A percentile compares a stretch with the other conserved stretches of the same genome.
These are phyloP conservation scores for Mycena olivaceomarginata DNA, from an alignment of 768 basidiomycete genomes.

Conservation along the genomic window DNA sequence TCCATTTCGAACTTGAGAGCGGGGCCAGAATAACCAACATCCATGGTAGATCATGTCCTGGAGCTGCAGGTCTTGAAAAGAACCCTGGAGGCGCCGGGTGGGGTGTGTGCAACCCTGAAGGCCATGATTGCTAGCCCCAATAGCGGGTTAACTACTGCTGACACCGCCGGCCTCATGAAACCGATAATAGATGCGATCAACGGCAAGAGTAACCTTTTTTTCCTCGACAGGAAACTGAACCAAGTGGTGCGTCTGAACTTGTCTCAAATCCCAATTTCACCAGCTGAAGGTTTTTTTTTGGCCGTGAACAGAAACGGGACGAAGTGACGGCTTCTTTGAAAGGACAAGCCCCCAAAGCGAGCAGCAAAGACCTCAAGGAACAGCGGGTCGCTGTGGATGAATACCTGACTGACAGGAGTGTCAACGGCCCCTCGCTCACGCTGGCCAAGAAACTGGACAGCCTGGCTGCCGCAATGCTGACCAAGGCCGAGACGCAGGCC, in stretches of 20 bases:
- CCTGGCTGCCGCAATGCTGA: neutral
- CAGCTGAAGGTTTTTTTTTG: neutral
- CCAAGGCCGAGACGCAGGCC: neutral
- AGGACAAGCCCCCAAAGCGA: neutral
- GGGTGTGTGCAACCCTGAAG: neutral
- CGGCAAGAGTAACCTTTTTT: slow-evolving; percentile 13
- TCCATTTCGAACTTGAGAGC: neutral
- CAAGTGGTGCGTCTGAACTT: slow-evolving; percentile 17
- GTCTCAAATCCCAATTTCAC: neutral
- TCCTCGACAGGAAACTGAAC: slow-evolving; percentile 10
- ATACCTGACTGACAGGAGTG: neutral
- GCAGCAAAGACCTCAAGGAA: neutral
- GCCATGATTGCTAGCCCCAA: slow-evolving; percentile 16
- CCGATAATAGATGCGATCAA: neutral
- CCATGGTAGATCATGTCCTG: slow-evolving; percentile 6
- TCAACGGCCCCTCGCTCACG: slow-evolving; percentile 10
- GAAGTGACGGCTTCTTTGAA: slow-evolving; percentile 11
- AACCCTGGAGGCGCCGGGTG: neutral
- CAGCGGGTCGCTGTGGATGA: neutral
- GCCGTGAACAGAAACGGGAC: slow-evolving; percentile 5
- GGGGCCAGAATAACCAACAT: neutral
- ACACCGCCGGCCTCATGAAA: neutral
- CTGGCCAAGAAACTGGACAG: slow-evolving; percentile 7
- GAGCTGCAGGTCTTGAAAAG: slow-evolving; percentile 21
- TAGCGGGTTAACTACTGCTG: neutral